Conservation (phyloP, 177 flowering plant genomes). For the Vitis hybrid region DNA sequence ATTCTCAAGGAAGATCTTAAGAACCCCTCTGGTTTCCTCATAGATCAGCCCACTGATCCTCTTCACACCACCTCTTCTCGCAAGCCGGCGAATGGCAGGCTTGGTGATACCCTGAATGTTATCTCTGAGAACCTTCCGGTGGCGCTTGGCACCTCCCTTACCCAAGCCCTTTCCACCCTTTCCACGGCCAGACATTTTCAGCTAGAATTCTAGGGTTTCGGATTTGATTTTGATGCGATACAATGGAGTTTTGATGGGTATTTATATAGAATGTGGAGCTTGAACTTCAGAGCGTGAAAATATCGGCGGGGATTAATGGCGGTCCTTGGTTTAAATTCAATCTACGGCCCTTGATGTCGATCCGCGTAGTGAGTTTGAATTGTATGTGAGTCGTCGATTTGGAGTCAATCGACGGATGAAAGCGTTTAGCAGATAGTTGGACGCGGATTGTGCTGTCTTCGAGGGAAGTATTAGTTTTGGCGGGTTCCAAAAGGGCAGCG, state of each 20-base stretch:
- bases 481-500: too few relatives aligned
- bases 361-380: slow-evolving; percentile 12
- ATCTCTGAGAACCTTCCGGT: slow-evolving; percentile 51
- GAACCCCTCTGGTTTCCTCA: slow-evolving; percentile 56
- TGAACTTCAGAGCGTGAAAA: not conserved
- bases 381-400: not conserved
- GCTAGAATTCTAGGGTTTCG: not conserved
- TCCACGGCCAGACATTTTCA: slow-evolving; percentile 54
- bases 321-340: slow-evolving; percentile 5
- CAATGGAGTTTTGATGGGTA: not conserved
- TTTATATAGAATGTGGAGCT: not conserved
- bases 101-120: slow-evolving; percentile 62
- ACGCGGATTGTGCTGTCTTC: slow-evolving; percentile 1
- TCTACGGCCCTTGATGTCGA: slow-evolving; percentile 13
- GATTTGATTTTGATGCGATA: not conserved
- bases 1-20: slow-evolving; percentile 58
- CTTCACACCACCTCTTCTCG: slow-evolving; percentile 60
- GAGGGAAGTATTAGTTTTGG: too few relatives aligned
- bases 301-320: not conserved
- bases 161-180: slow-evolving; percentile 66
- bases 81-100: slow-evolving; percentile 53
- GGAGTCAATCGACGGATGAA: not conserved
- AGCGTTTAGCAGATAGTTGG: not conserved
- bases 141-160: slow-evolving; percentile 62
- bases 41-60: slow-evolving; percentile 56